Evolutionary conservation across 331 rosid genomes (phyloP), one percentile per base, ranked within the genome.

Genomic region (Phaseolus coccineus): DNA sequence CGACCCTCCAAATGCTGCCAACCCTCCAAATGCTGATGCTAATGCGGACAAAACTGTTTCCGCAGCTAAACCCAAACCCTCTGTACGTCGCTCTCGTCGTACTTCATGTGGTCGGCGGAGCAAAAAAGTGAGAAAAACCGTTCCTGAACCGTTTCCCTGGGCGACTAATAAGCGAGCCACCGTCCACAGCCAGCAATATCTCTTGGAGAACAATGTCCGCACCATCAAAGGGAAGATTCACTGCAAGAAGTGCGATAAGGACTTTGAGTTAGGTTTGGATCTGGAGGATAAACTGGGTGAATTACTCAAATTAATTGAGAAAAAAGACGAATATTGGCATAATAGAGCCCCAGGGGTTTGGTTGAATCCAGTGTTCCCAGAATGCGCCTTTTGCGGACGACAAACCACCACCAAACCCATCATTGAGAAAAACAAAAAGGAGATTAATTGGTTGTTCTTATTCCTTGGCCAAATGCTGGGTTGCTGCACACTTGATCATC

Each of bases 391-490:
- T 0, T 93, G 97, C 15, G 19, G 52, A 0, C 56, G 73, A 1
- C 85, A 84, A 8, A 82, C 81, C 6, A 39, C 80, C 3, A 82
- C 50, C 5, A 91, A 46, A 74, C 95, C 94, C 0, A 4, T 93
- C 0, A n/a, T 46, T 46, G 51, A 1, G 0, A 1, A 1, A 46
- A 12, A 46, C 5, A 78, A 58, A 0, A 63, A 51, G 35, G 3
- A 11, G 0, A 89, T 93, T 2, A 53, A 53, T 53, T 53, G 59
- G 59, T 53, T 53, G 59, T 53, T 53, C 59, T 53, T 53, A 3
- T 33, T 91, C 3, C 19, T 89, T 6, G 89, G 93, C 0, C 83
- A 88, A 53, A 61, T 83, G 84, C 69, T 93, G 3, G 89, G 93
- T 0, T 69, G 66, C 5, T 88, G 92, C 58, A 88, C 87, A 0